Percentiles rank a stretch among this genome's conserved stretches.
Conservation (phyloP, 768 basidiomycete species). For the Nevesoporus exiguus region DNA sequence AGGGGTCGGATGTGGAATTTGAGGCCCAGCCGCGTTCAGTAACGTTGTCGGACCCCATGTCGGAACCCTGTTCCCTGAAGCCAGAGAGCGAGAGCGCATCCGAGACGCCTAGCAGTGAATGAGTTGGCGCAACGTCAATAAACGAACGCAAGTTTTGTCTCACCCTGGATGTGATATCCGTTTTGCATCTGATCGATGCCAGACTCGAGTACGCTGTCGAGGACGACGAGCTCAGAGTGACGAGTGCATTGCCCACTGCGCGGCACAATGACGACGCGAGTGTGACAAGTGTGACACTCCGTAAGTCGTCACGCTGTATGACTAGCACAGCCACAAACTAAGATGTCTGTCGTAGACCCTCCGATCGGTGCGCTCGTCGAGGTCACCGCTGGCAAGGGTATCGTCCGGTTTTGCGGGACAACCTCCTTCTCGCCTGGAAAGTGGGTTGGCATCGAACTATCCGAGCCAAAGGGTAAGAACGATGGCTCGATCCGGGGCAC, state of each 20-base stretch:
- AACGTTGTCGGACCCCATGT: slow-evolving; percentile 49
- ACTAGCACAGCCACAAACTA: slow-evolving; percentile 15
- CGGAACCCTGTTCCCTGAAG: slow-evolving; percentile 21
- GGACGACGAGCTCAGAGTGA: neutral
- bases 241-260: slow-evolving; percentile 5
- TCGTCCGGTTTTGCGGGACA: slow-evolving; percentile 80
- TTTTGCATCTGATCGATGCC: slow-evolving; percentile 37
- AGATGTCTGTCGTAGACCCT: slow-evolving; percentile 38
- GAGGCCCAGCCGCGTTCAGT: slow-evolving; percentile 52
- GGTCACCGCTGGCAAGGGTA: slow-evolving; percentile 75
- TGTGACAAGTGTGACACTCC: slow-evolving; percentile 14
- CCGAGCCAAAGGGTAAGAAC: slow-evolving; percentile 87
- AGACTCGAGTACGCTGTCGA: too few relatives aligned
- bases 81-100: slow-evolving; percentile 13
- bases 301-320: neutral
- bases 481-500: slow-evolving; percentile 83
- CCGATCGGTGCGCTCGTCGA: slow-evolving; percentile 74
- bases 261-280: slow-evolving; percentile 2
- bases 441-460: slow-evolving; percentile 94
- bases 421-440: slow-evolving; percentile 85
- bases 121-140: slow-evolving; percentile 4
- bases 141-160: neutral
- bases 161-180: slow-evolving; percentile 26
- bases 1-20: slow-evolving; percentile 47
- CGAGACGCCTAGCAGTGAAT: slow-evolving; percentile 14